Base-by-base conservation (phyloP, 768 basidiomycete species). In the Boletus huronensis region DNA sequence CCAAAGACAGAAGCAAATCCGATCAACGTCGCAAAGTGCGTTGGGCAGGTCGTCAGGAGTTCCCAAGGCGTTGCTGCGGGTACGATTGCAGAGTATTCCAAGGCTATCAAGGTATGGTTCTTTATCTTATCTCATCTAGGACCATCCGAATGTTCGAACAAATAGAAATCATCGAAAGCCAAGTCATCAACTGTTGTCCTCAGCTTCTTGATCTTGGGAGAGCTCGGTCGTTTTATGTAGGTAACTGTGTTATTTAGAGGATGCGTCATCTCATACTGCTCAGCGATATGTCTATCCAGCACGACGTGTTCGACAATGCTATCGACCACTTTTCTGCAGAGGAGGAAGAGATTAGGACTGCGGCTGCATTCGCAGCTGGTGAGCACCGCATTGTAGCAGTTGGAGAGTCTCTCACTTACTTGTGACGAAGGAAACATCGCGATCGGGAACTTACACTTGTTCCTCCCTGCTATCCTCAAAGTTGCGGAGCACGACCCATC, bases 301-400 rank as follows among this genome's bases (percentile, higher is more conserved):
- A 79, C 35, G 87, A 89, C n/a, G 78, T 92, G 21, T 98, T 98
- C 72, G 73, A 77, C 29, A 78, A 80, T 49, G 79, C 87, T 0
- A 82, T 97, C 39, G 80, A 86, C 13, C 82, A 83, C 55, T 95
- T 97, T 67, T 72, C 79, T 3, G 78, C 84, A 1, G 85, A 90
- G 35, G 83, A 88, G 54, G 95, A 98, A 67, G 92, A 96, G 41
- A 79, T 93, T 14, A 81, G 93, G 42, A 83, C 90, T 32, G 92
- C 95, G 34, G 95, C 96, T 34, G 93, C 97, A 0, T 98, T 98
- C 63, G 92, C 97, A 48, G 90, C 90, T 32, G 93, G 93, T 87
- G 62, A 55, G 80, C 64, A 21, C 29, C 47, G 17, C 5, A 16
- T 41, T 8, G 36, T 40, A 48, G 19, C 35, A 11, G 6, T 26